Conservation (phyloP, 2,329 filamentous ascomycete species). For the Fusarium xyrophilum region DNA sequence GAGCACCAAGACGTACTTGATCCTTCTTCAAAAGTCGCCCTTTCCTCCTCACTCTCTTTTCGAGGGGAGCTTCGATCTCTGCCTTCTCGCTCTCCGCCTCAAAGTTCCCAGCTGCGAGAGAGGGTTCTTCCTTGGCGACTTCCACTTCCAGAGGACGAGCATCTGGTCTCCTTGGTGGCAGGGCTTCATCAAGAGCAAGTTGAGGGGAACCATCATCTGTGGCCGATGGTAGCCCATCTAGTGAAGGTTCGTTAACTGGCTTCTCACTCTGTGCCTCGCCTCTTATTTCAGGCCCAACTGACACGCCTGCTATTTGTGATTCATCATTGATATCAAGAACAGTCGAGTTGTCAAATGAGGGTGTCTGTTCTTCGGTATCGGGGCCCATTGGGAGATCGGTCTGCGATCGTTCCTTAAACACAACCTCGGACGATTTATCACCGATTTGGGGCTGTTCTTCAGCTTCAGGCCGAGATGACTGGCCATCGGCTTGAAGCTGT, state of each 20-base stretch:
- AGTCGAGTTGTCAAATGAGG: background rate
- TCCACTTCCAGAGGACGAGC: conserved; percentile 21
- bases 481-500: background rate
- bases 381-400: background rate
- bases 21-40: conserved; percentile 38
- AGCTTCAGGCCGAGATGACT: background rate
- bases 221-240: background rate
- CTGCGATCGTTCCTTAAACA: background rate
- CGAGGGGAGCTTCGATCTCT: conserved; percentile 49
- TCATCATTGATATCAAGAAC: background rate
- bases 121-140: conserved; percentile 31
- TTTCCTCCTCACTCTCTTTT: conserved; percentile 47
- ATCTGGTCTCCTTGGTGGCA: conserved; percentile 43
- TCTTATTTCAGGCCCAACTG: background rate
- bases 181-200: conserved; percentile 5
- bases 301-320: background rate
- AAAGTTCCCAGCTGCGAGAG: conserved; percentile 34
- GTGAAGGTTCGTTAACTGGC: background rate
- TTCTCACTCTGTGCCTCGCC: background rate
- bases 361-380: background rate
- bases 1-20: conserved; percentile 21
- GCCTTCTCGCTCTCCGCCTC: conserved; percentile 38
- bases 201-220: background rate
- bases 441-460: background rate
- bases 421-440: background rate